These are phyloP conservation scores for Kwoniella newhampshirensis DNA, from an alignment of 768 basidiomycete genomes.

Conservation along the genomic window DNA sequence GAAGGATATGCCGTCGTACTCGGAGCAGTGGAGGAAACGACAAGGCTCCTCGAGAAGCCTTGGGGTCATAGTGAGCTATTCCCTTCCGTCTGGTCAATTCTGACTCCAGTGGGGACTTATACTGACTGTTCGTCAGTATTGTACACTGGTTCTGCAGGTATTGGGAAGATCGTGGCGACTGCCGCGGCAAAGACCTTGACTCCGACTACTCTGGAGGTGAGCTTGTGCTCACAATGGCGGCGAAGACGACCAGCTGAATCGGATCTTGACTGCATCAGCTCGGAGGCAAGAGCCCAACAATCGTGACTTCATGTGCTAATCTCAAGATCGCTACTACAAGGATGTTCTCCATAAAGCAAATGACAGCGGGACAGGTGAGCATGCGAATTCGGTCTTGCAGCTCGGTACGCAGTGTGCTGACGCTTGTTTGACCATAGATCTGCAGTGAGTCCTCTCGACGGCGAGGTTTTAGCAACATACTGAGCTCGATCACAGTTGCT, in stretches of 20 bases:
- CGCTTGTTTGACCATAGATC: slow-evolving; percentile 6
- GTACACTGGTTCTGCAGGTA: slow-evolving; percentile 49
- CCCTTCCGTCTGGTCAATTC: too few relatives aligned
- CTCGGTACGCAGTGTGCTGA: background rate
- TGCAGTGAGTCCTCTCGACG: slow-evolving; percentile 9
- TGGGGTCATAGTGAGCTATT: slow-evolving; percentile 52
- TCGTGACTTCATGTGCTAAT: slow-evolving; percentile 45
- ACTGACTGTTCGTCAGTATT: slow-evolving; percentile 43
- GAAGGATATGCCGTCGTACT: slow-evolving; percentile 47
- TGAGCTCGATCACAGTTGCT: slow-evolving; percentile 39
- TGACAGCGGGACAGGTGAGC: slow-evolving; percentile 45
- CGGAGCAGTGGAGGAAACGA: slow-evolving; percentile 44
- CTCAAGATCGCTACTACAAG: slow-evolving; percentile 44
- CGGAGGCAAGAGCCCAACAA: slow-evolving; percentile 53
- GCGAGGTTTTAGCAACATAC: too few relatives aligned
- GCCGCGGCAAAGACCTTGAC: slow-evolving; percentile 52
- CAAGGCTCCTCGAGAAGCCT: slow-evolving; percentile 39
- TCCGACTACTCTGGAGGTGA: slow-evolving; percentile 51
- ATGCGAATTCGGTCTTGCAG: background rate
- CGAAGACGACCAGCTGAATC: background rate
- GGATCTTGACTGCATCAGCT: slow-evolving; percentile 27
- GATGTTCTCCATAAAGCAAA: slow-evolving; percentile 48
- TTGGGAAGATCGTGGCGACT: slow-evolving; percentile 49
- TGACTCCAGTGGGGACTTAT: too few relatives aligned
- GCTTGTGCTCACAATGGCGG: background rate